A percentile compares a stretch with the other conserved stretches of the same genome.
Conservation (phyloP, 305 asterid species). For the Lippia alba region DNA sequence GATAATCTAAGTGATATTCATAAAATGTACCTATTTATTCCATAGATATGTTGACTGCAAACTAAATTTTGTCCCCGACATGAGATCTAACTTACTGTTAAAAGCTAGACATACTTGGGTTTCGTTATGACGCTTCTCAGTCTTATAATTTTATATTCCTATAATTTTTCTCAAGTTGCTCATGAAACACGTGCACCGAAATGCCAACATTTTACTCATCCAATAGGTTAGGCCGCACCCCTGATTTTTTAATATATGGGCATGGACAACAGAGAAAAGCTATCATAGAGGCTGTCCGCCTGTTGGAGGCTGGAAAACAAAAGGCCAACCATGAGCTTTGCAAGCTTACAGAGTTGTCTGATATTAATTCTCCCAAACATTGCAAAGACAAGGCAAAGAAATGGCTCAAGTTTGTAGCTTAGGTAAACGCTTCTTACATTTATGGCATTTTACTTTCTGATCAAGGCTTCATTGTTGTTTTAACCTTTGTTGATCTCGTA, state of each 20-base stretch:
- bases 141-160: conserved; percentile 1
- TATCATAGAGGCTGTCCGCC: conserved; percentile 84
- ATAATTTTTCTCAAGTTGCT: conserved; percentile 26
- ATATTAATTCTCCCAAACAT: conserved; percentile 63
- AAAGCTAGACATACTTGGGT: conserved; percentile 24
- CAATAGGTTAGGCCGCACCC: conserved; percentile 84
- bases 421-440: conserved; percentile 49
- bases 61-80: conserved; percentile 13
- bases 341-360: conserved; percentile 50
- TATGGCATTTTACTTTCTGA: conserved; percentile 21
- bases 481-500: conserved; percentile 17
- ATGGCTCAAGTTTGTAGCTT: conserved; percentile 90
- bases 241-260: conserved; percentile 84
- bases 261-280: conserved; percentile 98
- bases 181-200: conserved; percentile 11
- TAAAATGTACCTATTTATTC: neutral
- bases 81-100: conserved; percentile 16
- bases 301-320: conserved; percentile 71
- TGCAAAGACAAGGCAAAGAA: conserved; percentile 91
- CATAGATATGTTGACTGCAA: conserved; percentile 7
- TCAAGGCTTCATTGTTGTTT: conserved; percentile 5
- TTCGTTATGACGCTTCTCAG: conserved; percentile 17
- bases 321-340: conserved; percentile 45
- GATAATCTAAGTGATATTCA: conserved; percentile 7
- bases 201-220: conserved; percentile 39